phyloP scores from a whole-genome alignment of 768 basidiomycete genomes.

The Leccinum longicurvipes region DNA sequence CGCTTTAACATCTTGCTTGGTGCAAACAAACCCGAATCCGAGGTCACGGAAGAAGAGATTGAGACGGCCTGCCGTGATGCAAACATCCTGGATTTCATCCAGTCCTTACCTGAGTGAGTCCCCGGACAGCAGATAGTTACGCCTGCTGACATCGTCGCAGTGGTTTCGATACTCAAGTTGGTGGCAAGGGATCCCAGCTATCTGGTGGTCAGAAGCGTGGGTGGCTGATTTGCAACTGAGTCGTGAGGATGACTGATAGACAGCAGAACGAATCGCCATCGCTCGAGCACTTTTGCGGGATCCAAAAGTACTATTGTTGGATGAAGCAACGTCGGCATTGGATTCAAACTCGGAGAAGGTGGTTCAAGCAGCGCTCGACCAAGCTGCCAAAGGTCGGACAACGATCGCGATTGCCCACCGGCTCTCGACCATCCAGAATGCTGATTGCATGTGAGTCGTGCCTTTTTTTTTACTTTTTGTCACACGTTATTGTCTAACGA shows the following conservation, averaged over 20 bases:
- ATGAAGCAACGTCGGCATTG: conserved; percentile 89
- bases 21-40: conserved; percentile 66
- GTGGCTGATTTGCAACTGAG: conserved; percentile 17
- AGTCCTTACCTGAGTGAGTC: conserved; percentile 73
- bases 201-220: conserved; percentile 86
- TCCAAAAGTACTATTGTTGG: conserved; percentile 82
- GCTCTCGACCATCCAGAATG: conserved; percentile 89
- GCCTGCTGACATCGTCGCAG: conserved; percentile 33
- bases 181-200: conserved; percentile 85
- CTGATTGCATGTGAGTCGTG: conserved; percentile 72
- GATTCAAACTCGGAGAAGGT: conserved; percentile 92
- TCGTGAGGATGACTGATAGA: neutral
- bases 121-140: neutral
- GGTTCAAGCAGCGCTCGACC: conserved; percentile 91
- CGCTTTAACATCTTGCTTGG: conserved; percentile 91
- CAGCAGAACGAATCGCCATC: conserved; percentile 68
- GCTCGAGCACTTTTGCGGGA: conserved; percentile 90
- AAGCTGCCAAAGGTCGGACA: conserved; percentile 87
- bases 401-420: conserved; percentile 96
- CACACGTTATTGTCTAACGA: neutral
- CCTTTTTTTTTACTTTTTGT: neutral
- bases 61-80: conserved; percentile 83
- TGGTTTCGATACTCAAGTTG: conserved; percentile 89
- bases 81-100: conserved; percentile 89
- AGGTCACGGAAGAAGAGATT: conserved; percentile 85